Evolutionary conservation across 2,329 filamentous ascomycete genomes (phyloP), one percentile per base, ranked within the genome.

Genomic region (Lojkania enalia): DNA sequence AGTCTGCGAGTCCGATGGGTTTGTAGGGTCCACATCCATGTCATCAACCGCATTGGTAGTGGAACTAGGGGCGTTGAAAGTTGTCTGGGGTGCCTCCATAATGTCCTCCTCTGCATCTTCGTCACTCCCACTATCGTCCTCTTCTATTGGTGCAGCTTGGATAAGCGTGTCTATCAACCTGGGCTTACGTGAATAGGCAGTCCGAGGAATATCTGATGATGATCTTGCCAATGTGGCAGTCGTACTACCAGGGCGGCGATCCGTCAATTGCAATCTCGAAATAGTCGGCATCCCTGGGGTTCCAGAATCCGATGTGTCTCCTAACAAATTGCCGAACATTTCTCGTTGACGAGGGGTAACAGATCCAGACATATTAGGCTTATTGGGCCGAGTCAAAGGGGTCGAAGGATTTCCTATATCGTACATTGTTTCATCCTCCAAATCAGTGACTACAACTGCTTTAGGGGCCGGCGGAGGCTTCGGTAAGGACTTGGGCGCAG

Each of bases 301-400:
- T 20, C 38, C 49, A 0, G 54, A 48, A 4, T 61, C 55, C 9
- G 58, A 44, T 14, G 57, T 52, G n/a, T 61, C 58, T n/a, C 54
- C 59, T 11, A 71, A 32, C 9, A 71, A 42, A 33, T 63, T 62
- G 20, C 52, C 58, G 46, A 71, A 71, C 12, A 70, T 51, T 11
- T 57, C 52, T 20, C 60, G 64, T 33, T 71, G 67, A 15, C 62
- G 61, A 7, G 69, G 69, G 14, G 69, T 71, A 3, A 67, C 57
- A 1, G 67, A 65, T 14, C 61, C 63, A 33, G 58, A 51, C 5
- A 47, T 46, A n/a, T 36, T 20, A 4, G 37, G 21, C 31, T 51
- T 54, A 4, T 46, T 40, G 13, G 43, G 16, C 9, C 49, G 56
- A 19, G 44, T 48, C 35, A 54, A 49, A 11, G 66, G 66, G 13